Conservation (phyloP, 768 basidiomycete genomes). For the Steccherinum ochraceum region DNA sequence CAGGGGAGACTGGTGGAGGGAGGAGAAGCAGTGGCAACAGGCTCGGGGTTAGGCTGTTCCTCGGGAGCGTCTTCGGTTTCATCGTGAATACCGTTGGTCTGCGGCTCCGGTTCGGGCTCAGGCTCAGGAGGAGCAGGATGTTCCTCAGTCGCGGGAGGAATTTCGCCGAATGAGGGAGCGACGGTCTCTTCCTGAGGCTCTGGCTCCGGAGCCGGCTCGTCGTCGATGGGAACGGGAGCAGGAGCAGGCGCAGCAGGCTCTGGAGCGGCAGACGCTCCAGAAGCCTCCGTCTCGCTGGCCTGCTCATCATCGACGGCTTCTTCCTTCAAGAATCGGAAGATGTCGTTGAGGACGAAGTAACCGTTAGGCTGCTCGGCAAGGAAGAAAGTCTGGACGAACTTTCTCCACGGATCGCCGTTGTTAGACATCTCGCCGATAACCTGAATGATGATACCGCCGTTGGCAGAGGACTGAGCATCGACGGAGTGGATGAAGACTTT, state of each 20-base stretch:
- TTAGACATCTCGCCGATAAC: slow-evolving; percentile 99
- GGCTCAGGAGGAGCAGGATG: slow-evolving; percentile 31
- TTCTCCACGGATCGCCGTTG: slow-evolving; percentile 85
- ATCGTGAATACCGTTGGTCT: slow-evolving; percentile 33
- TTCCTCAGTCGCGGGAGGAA: slow-evolving; percentile 28
- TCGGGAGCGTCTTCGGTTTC: slow-evolving; percentile 25
- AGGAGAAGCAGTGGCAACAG: slow-evolving; percentile 21
- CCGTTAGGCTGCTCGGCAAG: slow-evolving; percentile 98
- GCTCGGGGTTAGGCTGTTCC: slow-evolving; percentile 22
- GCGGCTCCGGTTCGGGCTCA: slow-evolving; percentile 26
- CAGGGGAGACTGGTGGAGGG: slow-evolving; percentile 26
- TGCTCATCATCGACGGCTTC: slow-evolving; percentile 78
- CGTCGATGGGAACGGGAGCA: slow-evolving; percentile 27
- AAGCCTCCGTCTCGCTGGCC: slow-evolving; percentile 46
- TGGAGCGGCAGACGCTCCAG: slow-evolving; percentile 20
- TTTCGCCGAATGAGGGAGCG: slow-evolving; percentile 27
- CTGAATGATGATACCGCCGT: slow-evolving; percentile 96
- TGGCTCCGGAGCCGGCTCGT: slow-evolving; percentile 20
- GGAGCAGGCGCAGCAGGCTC: slow-evolving; percentile 24
- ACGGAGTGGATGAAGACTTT: slow-evolving; percentile 99
- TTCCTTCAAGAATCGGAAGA: slow-evolving; percentile 99
- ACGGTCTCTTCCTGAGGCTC: slow-evolving; percentile 28
- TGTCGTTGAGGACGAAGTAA: slow-evolving; percentile 99
- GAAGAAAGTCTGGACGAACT: slow-evolving; percentile 99
- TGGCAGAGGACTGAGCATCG: slow-evolving; percentile 92